Percentiles rank a stretch among this genome's conserved stretches.
Evolutionary conservation across 2,329 filamentous ascomycete genomes (phyloP).

Genomic region (Penicillium digitatum): DNA sequence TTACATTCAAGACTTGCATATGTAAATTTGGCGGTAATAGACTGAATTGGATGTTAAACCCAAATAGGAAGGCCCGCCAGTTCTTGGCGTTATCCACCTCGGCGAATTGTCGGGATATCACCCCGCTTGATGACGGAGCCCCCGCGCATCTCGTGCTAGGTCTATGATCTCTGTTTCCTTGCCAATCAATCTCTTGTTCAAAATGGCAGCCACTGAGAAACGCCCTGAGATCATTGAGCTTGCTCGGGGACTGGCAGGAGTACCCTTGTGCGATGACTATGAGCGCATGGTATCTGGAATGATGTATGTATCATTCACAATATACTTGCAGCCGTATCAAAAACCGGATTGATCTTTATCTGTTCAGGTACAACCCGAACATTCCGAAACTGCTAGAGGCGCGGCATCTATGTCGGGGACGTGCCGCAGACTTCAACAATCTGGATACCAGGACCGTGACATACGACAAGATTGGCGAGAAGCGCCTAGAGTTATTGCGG

Average conservation of each 20-base stretch:
- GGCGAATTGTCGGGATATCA: conserved; percentile 1
- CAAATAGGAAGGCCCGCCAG: conserved; percentile 1
- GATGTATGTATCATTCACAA: conserved; percentile 23
- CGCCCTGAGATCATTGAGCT: conserved; percentile 31
- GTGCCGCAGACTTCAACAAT: conserved; percentile 30
- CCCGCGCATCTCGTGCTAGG: neutral
- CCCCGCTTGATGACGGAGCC: neutral
- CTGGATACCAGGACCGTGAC: conserved; percentile 26
- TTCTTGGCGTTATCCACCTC: neutral
- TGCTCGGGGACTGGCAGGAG: conserved; percentile 23
- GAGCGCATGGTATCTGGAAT: conserved; percentile 37
- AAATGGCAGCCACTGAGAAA: conserved; percentile 28
- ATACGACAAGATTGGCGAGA: conserved; percentile 26
- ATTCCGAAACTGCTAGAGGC: conserved; percentile 26
- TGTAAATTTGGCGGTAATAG: neutral
- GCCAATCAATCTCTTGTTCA: neutral
- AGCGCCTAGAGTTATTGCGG: conserved; percentile 25
- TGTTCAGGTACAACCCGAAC: conserved; percentile 29
- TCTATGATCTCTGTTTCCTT: neutral
- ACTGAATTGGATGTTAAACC: neutral
- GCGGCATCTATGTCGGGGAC: conserved; percentile 28
- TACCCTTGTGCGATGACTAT: conserved; percentile 35
- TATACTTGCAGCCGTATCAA: neutral
- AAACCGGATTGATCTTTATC: neutral
- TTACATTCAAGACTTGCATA: neutral